Evolutionary conservation across 306 rosid genomes (phyloP), one percentile per base, ranked within the genome.

Genomic region (Begonia masoniana): DNA sequence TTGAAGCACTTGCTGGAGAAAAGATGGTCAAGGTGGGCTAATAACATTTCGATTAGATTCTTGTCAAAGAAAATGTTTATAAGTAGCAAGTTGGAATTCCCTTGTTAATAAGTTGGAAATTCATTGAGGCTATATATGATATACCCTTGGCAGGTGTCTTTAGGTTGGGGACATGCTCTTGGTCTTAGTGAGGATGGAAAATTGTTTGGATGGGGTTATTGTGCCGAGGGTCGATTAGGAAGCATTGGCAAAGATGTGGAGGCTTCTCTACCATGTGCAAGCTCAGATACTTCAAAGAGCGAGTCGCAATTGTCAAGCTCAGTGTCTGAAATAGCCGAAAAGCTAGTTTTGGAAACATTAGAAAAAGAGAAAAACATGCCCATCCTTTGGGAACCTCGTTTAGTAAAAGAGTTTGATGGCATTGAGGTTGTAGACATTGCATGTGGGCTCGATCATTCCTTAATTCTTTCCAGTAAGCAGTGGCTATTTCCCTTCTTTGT

Each of bases 141-240:
- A 62, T 68, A 21, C 24, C 45, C 62, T 73, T 75, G 65, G 43
- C 63, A 85, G 97, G 85, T 82, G 15, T 68, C 95, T 35, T 86
- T 85, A 63, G 96, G 97, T 59, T 91, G 97, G 96, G 97, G 97
- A 49, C 95, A 91, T 54, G 89, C 91, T 43, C 87, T 85, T 63
- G 96, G 95, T 13, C 67, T 21, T 15, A 91, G 84, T 12, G 70
- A 68, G 68, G 88, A 85, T 60, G 97, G 97, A 14, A 91, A 81
- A 61, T 63, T 91, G 59, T 91, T 78, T 68, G 96, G 85, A 6
- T 91, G 97, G 97, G 95, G 97, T 19, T 91, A 91, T 72, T 82
- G 70, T 7, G 95, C 91, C 42, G 91, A 85, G 62, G 85, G 82
- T 24, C 80, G 95, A 77, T 67, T 85, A 54, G 95, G 97, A 14